Base-by-base conservation (phyloP, 768 basidiomycete species). In the Leucosporidium creatinivorum region DNA sequence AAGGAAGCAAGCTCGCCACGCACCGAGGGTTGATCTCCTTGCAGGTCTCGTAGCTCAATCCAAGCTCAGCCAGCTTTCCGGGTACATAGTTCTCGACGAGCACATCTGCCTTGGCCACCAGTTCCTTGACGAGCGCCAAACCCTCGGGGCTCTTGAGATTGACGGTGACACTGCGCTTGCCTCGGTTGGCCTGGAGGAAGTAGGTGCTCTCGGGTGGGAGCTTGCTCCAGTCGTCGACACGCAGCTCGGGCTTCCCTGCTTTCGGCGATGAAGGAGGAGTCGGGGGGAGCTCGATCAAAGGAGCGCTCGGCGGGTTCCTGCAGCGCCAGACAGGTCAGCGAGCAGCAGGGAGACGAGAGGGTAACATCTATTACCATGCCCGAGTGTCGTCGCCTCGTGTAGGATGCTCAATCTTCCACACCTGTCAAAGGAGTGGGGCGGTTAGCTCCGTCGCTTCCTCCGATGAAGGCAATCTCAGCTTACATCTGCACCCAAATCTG, bases 151-250 rank as follows among this genome's bases (percentile, higher is more conserved):
- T 79, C 78, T 94, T 96, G 80, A 97, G 86, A 78, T 97, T 89
- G 21, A 94, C 85, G 10, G 91, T 92, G 51, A 93, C 82, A 8
- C 90, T 92, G 36, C 89, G 84, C 77, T 93, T 93, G 78, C 91
- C 91, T 60, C 93, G 82, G 77, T 97, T 97, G 0, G 84, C 85
- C 0, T 89, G 84, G 9, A 97, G 83, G 77, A 94, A 97, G 77
- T 97, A 97, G 0, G 93, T 91, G 5, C 91, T 89, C 77, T 97
- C 93, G 15, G 91, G 85, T 13, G 91, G 91, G 0, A 91, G 81
- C 75, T 89, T 39, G 54, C 59, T 60, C 70, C 73, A 73, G 44
- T 72, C 78, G 72, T 66, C 73, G 23, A 25, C 85, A 12, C 82
- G 76, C 0, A 87, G 78, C 64, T 82, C 81, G 52, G 79, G 73